Conservation (phyloP, 2,329 filamentous ascomycete species). For the Xylaria sp. region DNA sequence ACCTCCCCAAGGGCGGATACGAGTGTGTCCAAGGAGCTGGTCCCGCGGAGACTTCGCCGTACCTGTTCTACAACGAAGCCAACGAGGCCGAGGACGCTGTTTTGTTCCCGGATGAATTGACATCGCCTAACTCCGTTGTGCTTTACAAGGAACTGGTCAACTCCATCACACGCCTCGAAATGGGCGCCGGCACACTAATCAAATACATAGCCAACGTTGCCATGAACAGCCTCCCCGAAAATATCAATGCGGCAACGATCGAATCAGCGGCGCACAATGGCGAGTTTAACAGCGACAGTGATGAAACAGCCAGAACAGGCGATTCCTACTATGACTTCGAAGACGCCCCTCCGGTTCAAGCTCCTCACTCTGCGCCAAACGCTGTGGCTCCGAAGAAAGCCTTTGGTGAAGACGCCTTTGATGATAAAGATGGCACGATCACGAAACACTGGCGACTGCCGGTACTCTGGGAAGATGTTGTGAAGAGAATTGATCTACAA, state of each 20-base stretch:
- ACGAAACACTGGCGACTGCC: slow-evolving; percentile 20
- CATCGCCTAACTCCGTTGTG: slow-evolving; percentile 18
- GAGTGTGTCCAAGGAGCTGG: neutral
- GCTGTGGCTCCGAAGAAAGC: neutral
- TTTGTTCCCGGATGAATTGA: slow-evolving; percentile 24
- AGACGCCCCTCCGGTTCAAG: neutral
- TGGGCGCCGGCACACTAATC: slow-evolving; percentile 14
- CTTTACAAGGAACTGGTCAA: slow-evolving; percentile 30
- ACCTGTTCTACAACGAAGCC: slow-evolving; percentile 27
- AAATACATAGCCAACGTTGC: slow-evolving; percentile 16
- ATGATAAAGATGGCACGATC: slow-evolving; percentile 8
- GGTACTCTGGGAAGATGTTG: slow-evolving; percentile 22
- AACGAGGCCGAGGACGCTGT: slow-evolving; percentile 29
- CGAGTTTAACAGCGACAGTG: slow-evolving; percentile 2
- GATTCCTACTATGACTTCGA: slow-evolving; percentile 2
- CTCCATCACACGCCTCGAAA: slow-evolving; percentile 24
- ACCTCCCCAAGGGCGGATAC: slow-evolving; percentile 11
- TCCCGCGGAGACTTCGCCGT: neutral
- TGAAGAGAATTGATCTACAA: slow-evolving; percentile 6
- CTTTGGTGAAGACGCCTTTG: neutral
- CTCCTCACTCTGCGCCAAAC: neutral
- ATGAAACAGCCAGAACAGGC: neutral
- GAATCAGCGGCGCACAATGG: neutral
- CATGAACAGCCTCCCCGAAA: too few relatives aligned
- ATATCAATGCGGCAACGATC: too few relatives aligned